Percentiles rank a stretch among this genome's conserved stretches.
phyloP scores from a whole-genome alignment of 352 stramenopile species.

The Phytophthora pini region DNA sequence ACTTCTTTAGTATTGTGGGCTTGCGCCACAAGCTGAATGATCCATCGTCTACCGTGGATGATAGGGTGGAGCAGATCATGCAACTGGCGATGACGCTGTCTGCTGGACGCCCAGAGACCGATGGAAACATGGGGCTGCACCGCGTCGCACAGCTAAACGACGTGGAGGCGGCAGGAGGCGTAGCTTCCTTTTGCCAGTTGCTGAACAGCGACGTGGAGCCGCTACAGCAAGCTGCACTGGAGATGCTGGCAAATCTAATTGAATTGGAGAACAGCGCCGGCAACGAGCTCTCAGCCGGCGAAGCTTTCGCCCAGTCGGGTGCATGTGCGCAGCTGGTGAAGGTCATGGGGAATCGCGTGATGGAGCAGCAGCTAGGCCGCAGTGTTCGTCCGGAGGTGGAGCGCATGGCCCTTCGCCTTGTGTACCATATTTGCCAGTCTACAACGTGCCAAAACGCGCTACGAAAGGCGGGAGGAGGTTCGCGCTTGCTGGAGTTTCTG shows the following conservation, averaged over 20 bases:
- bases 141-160: conserved; percentile 87
- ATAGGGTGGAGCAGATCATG: conserved; percentile 76
- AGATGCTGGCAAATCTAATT: conserved; percentile 82
- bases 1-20: conserved; percentile 81
- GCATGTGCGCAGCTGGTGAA: conserved; percentile 62
- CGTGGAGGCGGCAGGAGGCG: conserved; percentile 78
- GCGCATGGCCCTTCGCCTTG: conserved; percentile 69
- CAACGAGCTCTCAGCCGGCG: conserved; percentile 67
- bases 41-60: conserved; percentile 39
- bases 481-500: conserved; percentile 64
- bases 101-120: conserved; percentile 64
- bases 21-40: conserved; percentile 67
- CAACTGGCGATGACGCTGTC: conserved; percentile 68
- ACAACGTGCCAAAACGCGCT: conserved; percentile 70
- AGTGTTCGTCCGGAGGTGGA: conserved; percentile 63
- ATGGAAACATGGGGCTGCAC: conserved; percentile 71
- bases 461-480: conserved; percentile 59
- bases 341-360: conserved; percentile 63
- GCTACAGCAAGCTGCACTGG: conserved; percentile 61
- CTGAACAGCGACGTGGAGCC: conserved; percentile 59
- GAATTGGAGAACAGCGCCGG: conserved; percentile 75
- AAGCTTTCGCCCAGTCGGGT: conserved; percentile 71
- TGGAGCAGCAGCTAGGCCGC: conserved; percentile 59
- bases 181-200: conserved; percentile 76
- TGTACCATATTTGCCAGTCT: conserved; percentile 82